Evolutionary conservation across 2,329 filamentous ascomycete genomes (phyloP).

Genomic region (Coleophoma eucalyptorum): DNA sequence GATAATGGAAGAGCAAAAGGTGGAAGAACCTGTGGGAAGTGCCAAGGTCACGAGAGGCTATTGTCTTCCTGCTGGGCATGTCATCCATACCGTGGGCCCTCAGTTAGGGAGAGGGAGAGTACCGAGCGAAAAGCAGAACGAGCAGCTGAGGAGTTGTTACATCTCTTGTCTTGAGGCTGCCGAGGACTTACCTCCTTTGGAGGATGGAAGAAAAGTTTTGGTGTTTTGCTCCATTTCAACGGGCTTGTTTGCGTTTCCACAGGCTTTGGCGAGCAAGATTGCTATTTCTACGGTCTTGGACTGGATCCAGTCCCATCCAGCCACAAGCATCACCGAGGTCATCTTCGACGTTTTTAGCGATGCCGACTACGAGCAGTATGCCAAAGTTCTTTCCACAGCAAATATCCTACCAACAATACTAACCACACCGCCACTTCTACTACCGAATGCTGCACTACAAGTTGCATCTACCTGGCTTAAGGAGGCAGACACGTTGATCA

Average conservation of each 20-base stretch:
- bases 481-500: slow-evolving; percentile 21
- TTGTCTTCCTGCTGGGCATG: slow-evolving; percentile 22
- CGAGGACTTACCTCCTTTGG: slow-evolving; percentile 19
- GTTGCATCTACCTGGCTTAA: slow-evolving; percentile 20
- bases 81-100: slow-evolving; percentile 32
- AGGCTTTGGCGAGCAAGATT: slow-evolving; percentile 21
- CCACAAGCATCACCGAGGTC: slow-evolving; percentile 24
- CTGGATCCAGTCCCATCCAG: slow-evolving; percentile 23
- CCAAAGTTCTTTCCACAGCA: slow-evolving; percentile 4
- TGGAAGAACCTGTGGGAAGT: slow-evolving; percentile 21
- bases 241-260: slow-evolving; percentile 30
- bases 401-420: not conserved
- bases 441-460: not conserved
- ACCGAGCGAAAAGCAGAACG: slow-evolving; percentile 15
- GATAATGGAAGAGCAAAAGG: slow-evolving; percentile 19
- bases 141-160: slow-evolving; percentile 26
- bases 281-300: slow-evolving; percentile 23
- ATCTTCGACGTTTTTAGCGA: slow-evolving; percentile 30
- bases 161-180: slow-evolving; percentile 23
- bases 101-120: slow-evolving; percentile 19
- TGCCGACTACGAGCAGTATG: slow-evolving; percentile 20
- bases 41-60: slow-evolving; percentile 25
- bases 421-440: not conserved
- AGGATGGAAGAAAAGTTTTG: slow-evolving; percentile 23
- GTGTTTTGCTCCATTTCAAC: slow-evolving; percentile 32